Evolutionary conservation across 139 green algal genomes (phyloP), one percentile per base, ranked within the genome.

Genomic region (Chlorella sorokiniana): DNA sequence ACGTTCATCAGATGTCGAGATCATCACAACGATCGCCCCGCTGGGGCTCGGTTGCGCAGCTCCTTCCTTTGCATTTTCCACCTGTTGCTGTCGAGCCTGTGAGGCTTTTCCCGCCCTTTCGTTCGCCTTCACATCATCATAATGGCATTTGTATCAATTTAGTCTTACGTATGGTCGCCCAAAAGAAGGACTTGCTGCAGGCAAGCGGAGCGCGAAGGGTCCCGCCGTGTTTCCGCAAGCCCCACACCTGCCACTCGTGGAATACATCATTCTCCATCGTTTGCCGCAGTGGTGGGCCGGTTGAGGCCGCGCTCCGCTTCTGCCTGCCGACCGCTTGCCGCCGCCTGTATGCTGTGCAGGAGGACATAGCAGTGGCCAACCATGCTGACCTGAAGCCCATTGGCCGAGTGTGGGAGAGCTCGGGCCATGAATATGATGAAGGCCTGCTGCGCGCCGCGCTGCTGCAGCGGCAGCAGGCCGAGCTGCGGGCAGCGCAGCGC

Each of bases 311-410:
- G 18, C 16, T 16, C 56, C 56, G 18, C 56, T 6, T 22, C 23
- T 22, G 23, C 16, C 56, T 65, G 16, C 56, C 56, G 16, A 16
- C 56, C 18, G 18, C 18, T 22, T 31, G 16, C 18, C 56, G 18
- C 16, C 10, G 6, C 22, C 22, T 16, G 18, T 10, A 41, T 73
- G n/a, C n/a, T 64, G 5, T 81, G 75, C 44, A 6, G 27, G 80
- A 85, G 61, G 80, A 85, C 48, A 52, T 85, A 8, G 65, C 74
- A 3, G 51, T 80, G 40, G 80, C 52, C 14, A 51, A 11, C 0
- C 68, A 84, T 25, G 69, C 64, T 10, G 65, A 84, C 8, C 65
- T 84, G 3, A 62, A 63, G 45, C 78, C 78, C 51, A 79, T 79
- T 31, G 8, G 23, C 20, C 73, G 73, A 10, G 35, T 54, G 54